Evolutionary conservation across 2,329 filamentous ascomycete species (phyloP).

Genomic region (Colletotrichum musae): DNA sequence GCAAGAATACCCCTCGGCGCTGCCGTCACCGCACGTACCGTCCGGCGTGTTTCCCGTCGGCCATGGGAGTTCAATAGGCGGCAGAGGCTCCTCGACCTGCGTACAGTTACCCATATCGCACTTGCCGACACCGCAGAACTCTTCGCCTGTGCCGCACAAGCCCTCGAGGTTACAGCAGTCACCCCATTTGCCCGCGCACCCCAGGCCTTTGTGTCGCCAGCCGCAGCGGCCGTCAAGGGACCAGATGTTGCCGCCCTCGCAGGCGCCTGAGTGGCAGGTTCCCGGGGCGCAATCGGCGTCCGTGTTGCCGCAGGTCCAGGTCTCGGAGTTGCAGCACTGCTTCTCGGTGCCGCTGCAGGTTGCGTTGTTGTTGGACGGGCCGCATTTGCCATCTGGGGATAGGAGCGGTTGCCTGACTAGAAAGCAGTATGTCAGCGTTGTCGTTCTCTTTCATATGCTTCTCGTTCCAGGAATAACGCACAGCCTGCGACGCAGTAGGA

Average conservation of each 20-base stretch:
- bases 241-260: constrained; percentile 48
- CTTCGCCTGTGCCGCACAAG: constrained; percentile 8
- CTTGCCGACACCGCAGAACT: constrained; percentile 23
- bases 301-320: too few species aligned
- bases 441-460: too few species aligned
- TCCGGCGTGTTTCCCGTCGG: constrained; percentile 7
- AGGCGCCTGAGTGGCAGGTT: constrained; percentile 52
- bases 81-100: not conserved
- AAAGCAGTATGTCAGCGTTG: too few species aligned
- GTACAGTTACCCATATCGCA: too few species aligned
- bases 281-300: constrained; percentile 48
- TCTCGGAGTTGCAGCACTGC: too few species aligned
- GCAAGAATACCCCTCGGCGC: constrained; percentile 11
- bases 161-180: constrained; percentile 41
- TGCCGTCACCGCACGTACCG: constrained; percentile 16
- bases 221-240: constrained; percentile 54
- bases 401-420: too few species aligned
- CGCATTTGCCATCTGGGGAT: too few species aligned
- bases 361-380: too few species aligned
- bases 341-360: too few species aligned
- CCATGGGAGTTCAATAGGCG: not conserved
- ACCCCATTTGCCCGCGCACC: constrained; percentile 52
- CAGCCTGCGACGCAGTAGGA: too few species aligned
- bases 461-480: too few species aligned
- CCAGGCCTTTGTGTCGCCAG: constrained; percentile 45